Base-by-base conservation (phyloP, 2,329 filamentous ascomycete species). In the Arthroderma sp. region DNA sequence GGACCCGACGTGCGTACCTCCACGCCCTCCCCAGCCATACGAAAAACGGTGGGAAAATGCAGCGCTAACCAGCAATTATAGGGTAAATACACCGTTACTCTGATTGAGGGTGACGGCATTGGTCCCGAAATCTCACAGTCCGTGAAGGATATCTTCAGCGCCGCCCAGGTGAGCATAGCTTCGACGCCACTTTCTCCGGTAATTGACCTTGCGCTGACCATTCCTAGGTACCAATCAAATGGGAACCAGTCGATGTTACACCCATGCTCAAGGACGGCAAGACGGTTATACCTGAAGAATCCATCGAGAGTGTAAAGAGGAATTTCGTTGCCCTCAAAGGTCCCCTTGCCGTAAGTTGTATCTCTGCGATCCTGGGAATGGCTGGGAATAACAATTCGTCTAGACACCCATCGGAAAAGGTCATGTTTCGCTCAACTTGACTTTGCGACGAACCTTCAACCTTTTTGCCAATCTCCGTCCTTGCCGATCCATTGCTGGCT, bases 101-200 rank as follows among this genome's bases (percentile, higher is more conserved):
- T 98, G 70, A 98, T 98, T 55, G 93, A 98, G 77, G 91, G 93
- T 70, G 93, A 98, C 63, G 91, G 91, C 65, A 98, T 98, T 65
- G 91, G 91, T 50, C 91, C 91, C 53, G 89, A 98, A 73, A 98
- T 98, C 64, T 81, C 91, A 54, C 81, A 94, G 70, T 93, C 91
- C 42, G 88, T 98, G 62, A 98, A 96, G 80, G 85, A 95, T 68
- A 98, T 98, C 70, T 98, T 95, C 73, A 76, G 80, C 60, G 91
- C 91, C 58, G 91, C 91, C 59, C 85, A 93, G 68, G 89, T 94
- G 72, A 51, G 72, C 66, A 34, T 15, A 36, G 36, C 7, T 33
- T 41, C 42, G 38, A 30, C 34, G 15, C 34, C 11, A 29, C 9
- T 27, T 42, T 29, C 41, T 57, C 15, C 15, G 15, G 15, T 3